A percentile compares a stretch with the other conserved stretches of the same genome.
Conservation (phyloP, 139 green algal genomes). For the Tetradesmus lagerheimii region DNA sequence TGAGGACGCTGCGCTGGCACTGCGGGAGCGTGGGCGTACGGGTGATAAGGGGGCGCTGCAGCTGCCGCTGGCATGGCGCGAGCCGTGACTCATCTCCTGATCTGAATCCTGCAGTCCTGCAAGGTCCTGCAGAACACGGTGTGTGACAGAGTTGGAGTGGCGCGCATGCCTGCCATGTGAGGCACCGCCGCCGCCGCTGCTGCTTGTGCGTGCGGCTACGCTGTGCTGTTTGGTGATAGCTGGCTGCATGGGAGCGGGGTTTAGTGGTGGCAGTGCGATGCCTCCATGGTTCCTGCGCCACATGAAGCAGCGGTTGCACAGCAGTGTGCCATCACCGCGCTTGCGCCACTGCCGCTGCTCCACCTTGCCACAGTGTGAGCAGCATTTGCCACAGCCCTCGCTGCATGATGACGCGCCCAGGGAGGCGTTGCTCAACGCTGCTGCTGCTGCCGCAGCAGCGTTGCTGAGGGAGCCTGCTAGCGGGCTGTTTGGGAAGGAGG, state of each 20-base stretch:
- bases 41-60: neutral
- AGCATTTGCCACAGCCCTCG: neutral
- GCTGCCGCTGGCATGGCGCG: neutral
- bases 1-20: neutral
- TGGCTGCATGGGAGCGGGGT: neutral
- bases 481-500: neutral
- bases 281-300: slow-evolving; percentile 12
- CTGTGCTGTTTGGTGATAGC: neutral
- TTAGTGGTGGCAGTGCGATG: neutral
- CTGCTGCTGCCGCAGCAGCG: neutral
- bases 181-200: neutral
- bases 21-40: neutral
- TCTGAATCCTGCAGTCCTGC: neutral
- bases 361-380: neutral
- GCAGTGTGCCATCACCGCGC: slow-evolving; percentile 13
- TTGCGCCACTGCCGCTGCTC: slow-evolving; percentile 17
- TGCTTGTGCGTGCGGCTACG: neutral
- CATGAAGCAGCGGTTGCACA: slow-evolving; percentile 28
- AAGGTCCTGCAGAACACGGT: neutral
- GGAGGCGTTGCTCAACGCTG: neutral
- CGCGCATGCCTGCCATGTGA: neutral
- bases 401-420: neutral
- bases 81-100: neutral
- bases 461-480: neutral
- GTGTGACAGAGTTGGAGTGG: neutral